Percentiles rank a stretch among this genome's conserved stretches.
Conservation (phyloP, 768 basidiomycete species). For the Tricholoma matsutake region DNA sequence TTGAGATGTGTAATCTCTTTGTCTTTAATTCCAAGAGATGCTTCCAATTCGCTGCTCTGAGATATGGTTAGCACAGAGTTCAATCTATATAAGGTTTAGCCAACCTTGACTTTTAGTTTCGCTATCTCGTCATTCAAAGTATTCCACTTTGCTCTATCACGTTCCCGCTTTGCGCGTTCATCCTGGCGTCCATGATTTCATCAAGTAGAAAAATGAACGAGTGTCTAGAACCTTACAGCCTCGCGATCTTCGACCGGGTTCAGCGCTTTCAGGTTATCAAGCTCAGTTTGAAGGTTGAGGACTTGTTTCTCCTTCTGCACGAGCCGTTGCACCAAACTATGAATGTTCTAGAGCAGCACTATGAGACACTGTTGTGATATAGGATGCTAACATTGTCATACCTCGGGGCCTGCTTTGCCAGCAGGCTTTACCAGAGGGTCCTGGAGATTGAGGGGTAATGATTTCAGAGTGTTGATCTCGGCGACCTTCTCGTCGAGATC, state of each 20-base stretch:
- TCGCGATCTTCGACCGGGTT: constrained; percentile 57
- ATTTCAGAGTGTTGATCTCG: constrained; percentile 63
- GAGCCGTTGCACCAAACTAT: constrained; percentile 75
- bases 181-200: constrained; percentile 41
- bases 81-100: constrained; percentile 9
- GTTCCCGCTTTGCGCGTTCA: constrained; percentile 70
- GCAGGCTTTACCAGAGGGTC: constrained; percentile 35
- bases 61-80: neutral
- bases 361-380: neutral
- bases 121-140: constrained; percentile 71
- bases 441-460: constrained; percentile 40
- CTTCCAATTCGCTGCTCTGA: constrained; percentile 57
- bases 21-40: constrained; percentile 46
- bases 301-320: constrained; percentile 87
- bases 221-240: constrained; percentile 45
- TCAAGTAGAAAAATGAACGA: neutral
- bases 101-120: constrained; percentile 65
- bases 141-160: constrained; percentile 72
- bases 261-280: constrained; percentile 59
- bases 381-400: constrained; percentile 19
- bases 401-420: constrained; percentile 58
- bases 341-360: constrained; percentile 45
- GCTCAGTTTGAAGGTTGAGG: constrained; percentile 64
- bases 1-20: constrained; percentile 78
- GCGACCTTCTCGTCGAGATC: constrained; percentile 63